A percentile compares a stretch with the other conserved stretches of the same genome.
Evolutionary conservation across 495 filamentous ascomycete species (phyloP).

Genomic region (Thermochaetoides thermophila): DNA sequence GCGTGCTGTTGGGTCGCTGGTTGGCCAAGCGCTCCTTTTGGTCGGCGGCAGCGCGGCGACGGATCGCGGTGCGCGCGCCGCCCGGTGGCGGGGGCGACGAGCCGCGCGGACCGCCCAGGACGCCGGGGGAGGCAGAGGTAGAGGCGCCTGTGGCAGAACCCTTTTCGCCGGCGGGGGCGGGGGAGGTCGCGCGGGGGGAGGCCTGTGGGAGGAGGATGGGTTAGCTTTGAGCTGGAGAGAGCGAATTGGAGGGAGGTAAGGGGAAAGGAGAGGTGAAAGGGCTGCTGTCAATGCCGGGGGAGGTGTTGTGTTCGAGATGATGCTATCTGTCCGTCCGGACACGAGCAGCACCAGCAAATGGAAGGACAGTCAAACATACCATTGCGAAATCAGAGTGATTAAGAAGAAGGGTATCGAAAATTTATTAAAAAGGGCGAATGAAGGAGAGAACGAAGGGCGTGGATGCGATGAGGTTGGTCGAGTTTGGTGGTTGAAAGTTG

Average conservation of each 20-base stretch:
- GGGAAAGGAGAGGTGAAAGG: too few species aligned
- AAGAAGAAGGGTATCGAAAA: too few species aligned
- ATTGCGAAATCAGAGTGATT: too few species aligned
- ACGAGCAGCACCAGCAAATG: too few species aligned
- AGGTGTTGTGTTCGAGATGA: too few species aligned
- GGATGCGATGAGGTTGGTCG: slow-evolving; percentile 6
- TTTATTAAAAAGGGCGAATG: slow-evolving; percentile 4
- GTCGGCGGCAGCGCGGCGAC: slow-evolving; percentile 85
- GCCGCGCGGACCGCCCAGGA: slow-evolving; percentile 35
- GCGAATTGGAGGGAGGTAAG: too few species aligned
- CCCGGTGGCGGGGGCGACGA: slow-evolving; percentile 84
- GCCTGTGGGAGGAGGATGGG: slow-evolving; percentile 38
- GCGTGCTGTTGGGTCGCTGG: slow-evolving; percentile 74
- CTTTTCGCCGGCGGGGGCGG: slow-evolving; percentile 51
- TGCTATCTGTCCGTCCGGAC: too few species aligned
- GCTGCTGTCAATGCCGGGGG: too few species aligned
- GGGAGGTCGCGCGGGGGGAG: slow-evolving; percentile 60
- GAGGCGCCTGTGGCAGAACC: slow-evolving; percentile 29
- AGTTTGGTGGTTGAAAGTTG: slow-evolving; percentile 5
- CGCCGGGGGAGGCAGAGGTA: slow-evolving; percentile 39
- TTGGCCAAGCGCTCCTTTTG: slow-evolving; percentile 90
- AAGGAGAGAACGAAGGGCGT: slow-evolving; percentile 13
- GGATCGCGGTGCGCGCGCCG: slow-evolving; percentile 85
- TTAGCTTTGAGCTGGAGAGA: not conserved
- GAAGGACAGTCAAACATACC: too few species aligned